Base-by-base conservation (phyloP, 768 basidiomycete species). In the Lactarius quietus region DNA sequence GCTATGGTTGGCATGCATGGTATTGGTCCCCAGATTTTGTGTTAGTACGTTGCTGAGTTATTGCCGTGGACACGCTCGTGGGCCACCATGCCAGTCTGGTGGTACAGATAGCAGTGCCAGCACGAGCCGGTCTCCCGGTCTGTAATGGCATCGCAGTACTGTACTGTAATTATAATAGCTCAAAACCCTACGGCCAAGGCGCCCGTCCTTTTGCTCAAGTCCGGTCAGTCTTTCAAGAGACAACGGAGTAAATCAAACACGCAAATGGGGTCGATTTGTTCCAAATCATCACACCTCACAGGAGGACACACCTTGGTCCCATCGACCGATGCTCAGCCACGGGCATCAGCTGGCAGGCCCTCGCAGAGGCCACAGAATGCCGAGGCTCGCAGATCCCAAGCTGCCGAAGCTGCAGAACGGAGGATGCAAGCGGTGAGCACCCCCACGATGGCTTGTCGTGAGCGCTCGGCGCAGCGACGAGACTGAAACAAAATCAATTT, bases 231-330 rank as follows among this genome's bases (percentile, higher is more conserved):
- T 38, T 55, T 29, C 29, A 23, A 38, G 45, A 48, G 12, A 26
- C 14, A 48, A 26, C 43, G n/a, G 43, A 45, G 55, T 17, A 29
- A 59, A 51, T 48, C 61, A 39, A 41, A 62, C 54, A 33, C 62
- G 58, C 54, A 48, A 43, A 78, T 79, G 78, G 78, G 78, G 45
- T 69, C 70, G 5, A 61, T 78, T 23, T 78, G 77, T 68, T 78
- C 77, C 23, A 78, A 78, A 64, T 56, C 73, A n/a, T 73, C 72
- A 36, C 69, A 65, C 17, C 71, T 71, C 48, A 38, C 72, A 29
- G 76, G 76, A 33, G 74, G 77, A 23, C 76, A 74, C 61, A 71
- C 72, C 28, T 70, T 77, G 26, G 68, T 70, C 20, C 68, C 65
- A 28, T 48, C 67, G 26, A 35, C 31, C 26, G n/a, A 6, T 56